Evolutionary conservation across 768 basidiomycete species (phyloP).

Genomic region (Boletus rubescentipes): DNA sequence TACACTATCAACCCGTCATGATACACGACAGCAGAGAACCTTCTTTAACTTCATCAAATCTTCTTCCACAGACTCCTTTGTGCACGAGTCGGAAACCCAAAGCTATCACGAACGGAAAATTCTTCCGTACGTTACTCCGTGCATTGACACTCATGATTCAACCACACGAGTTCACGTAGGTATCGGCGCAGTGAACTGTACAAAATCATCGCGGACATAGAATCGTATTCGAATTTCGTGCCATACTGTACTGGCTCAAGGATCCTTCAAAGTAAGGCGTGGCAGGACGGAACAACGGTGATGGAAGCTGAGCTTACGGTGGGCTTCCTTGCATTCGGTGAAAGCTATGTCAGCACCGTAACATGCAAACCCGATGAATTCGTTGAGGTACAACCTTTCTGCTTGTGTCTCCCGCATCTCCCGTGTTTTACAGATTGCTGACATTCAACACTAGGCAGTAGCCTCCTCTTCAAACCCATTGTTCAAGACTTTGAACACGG

Average conservation of each 20-base stretch:
- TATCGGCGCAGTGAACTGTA: constrained; percentile 81
- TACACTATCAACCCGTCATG: neutral
- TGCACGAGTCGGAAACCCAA: constrained; percentile 42
- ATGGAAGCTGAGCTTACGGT: constrained; percentile 87
- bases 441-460: constrained; percentile 50
- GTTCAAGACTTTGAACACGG: constrained; percentile 69
- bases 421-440: constrained; percentile 1
- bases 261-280: constrained; percentile 43
- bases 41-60: constrained; percentile 55
- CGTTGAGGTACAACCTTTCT: constrained; percentile 54
- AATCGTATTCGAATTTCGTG: constrained; percentile 81
- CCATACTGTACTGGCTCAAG: constrained; percentile 83
- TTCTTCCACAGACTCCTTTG: constrained; percentile 43
- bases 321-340: constrained; percentile 83
- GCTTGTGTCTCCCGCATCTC: constrained; percentile 2
- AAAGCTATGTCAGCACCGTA: constrained; percentile 86
- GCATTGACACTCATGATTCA: constrained; percentile 5
- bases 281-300: constrained; percentile 37
- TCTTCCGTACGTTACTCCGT: constrained; percentile 72
- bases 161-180: constrained; percentile 40
- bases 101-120: constrained; percentile 82
- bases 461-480: constrained; percentile 70
- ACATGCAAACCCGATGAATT: constrained; percentile 74
- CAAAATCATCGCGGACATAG: constrained; percentile 82
- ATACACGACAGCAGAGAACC: constrained; percentile 23